phyloP scores from a whole-genome alignment of 768 basidiomycete species.

The Chalciporus chontae region DNA sequence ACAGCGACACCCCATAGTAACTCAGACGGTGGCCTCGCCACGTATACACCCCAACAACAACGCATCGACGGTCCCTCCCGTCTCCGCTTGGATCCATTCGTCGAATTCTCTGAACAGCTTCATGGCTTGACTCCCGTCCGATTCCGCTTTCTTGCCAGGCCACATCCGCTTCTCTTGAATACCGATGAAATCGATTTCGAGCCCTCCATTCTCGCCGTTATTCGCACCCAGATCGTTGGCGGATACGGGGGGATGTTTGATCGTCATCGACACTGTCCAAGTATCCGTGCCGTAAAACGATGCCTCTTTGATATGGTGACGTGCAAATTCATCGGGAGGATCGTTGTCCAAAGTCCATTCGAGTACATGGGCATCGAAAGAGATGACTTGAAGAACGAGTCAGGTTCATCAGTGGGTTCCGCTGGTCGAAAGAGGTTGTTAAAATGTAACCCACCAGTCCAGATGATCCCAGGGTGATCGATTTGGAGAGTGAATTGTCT shows the following conservation, averaged over 20 bases:
- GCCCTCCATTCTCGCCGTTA: conserved; percentile 7
- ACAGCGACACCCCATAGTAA: no score
- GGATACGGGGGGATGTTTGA: conserved; percentile 44
- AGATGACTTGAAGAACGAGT: conserved; percentile 50
- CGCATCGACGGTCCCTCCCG: conserved; percentile 62
- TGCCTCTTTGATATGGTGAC: conserved; percentile 91
- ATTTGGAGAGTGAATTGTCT: conserved; percentile 68
- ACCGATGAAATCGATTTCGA: conserved; percentile 74
- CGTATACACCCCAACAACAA: conserved; percentile 68
- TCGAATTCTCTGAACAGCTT: conserved; percentile 72
- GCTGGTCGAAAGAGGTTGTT: neutral
- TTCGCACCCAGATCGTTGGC: neutral
- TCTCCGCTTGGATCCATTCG: conserved; percentile 64
- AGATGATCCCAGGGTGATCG: conserved; percentile 77
- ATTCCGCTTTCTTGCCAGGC: conserved; percentile 60
- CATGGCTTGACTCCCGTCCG: conserved; percentile 59
- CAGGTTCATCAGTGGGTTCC: conserved; percentile 1
- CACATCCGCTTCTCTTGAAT: conserved; percentile 83
- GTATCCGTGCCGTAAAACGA: conserved; percentile 77
- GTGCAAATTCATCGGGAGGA: conserved; percentile 68
- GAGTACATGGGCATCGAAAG: conserved; percentile 88
- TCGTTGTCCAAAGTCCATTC: conserved; percentile 78
- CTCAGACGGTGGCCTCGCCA: conserved; percentile 47
- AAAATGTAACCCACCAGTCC: conserved; percentile 59
- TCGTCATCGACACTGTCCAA: conserved; percentile 70